phyloP scores from a whole-genome alignment of 768 basidiomycete species.

The Pleurotus sapidus region DNA sequence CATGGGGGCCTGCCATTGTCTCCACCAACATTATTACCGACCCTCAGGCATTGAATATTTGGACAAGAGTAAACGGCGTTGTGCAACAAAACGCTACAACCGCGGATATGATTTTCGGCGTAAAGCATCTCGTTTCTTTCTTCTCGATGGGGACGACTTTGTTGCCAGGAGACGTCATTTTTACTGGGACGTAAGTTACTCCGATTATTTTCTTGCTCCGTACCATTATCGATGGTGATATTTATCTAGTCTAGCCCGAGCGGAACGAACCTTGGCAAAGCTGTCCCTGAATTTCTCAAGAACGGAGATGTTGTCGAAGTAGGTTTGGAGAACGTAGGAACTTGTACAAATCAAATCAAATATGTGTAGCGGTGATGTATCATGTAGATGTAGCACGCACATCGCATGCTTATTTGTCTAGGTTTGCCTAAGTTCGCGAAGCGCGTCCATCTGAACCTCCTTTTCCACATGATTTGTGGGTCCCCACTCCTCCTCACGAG shows the following conservation, averaged over 20 bases:
- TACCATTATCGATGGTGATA: not conserved
- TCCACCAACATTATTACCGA: constrained; percentile 33
- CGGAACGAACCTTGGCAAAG: constrained; percentile 31
- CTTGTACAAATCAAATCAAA: constrained; percentile 32
- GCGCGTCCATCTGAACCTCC: not conserved
- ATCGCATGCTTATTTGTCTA: not conserved
- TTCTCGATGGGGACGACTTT: constrained; percentile 42
- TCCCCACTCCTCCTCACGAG: not conserved
- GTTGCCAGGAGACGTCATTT: constrained; percentile 39
- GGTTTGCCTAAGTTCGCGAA: not conserved
- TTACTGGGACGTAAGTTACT: constrained; percentile 36
- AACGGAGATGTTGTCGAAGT: constrained; percentile 38
- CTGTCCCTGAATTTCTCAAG: constrained; percentile 30
- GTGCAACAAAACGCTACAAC: constrained; percentile 86
- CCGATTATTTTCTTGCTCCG: not conserved
- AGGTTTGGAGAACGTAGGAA: constrained; percentile 34
- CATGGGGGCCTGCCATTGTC: constrained; percentile 37
- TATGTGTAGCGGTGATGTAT: constrained; percentile 16
- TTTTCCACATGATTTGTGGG: not conserved
- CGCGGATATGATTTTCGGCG: constrained; percentile 87
- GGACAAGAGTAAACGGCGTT: constrained; percentile 76
- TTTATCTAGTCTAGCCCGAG: constrained; percentile 22
- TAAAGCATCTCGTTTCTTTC: constrained; percentile 41
- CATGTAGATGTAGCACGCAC: no score
- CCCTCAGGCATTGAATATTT: constrained; percentile 36